phyloP scores from a whole-genome alignment of 805 yeast species.

The Yarrowia sp. region DNA sequence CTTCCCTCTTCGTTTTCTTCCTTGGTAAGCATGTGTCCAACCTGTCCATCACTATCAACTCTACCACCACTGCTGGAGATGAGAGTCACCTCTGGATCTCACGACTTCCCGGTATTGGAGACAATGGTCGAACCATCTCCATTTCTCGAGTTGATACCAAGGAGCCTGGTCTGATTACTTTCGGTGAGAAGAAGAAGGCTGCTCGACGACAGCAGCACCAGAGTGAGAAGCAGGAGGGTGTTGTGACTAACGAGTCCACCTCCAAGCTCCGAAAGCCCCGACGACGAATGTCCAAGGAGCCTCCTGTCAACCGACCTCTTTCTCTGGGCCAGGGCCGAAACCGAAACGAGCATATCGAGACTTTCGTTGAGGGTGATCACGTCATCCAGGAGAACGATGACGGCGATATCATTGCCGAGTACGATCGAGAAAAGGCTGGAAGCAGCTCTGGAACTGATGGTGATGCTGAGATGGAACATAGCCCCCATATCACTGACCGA shows the following conservation, averaged over 20 bases:
- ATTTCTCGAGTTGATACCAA: constrained; percentile 77
- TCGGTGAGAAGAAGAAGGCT: constrained; percentile 34
- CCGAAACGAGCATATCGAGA: not conserved
- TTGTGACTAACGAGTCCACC: not conserved
- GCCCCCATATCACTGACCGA: not conserved
- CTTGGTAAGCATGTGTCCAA: constrained; percentile 85
- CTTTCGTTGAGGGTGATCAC: constrained; percentile 13
- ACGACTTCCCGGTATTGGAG: constrained; percentile 77
- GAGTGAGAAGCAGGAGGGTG: not conserved
- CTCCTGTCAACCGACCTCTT: constrained; percentile 24
- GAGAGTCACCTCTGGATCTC: constrained; percentile 75
- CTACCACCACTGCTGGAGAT: constrained; percentile 61
- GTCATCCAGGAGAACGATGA: constrained; percentile 1
- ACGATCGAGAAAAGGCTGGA: constrained; percentile 25
- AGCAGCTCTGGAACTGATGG: constrained; percentile 20
- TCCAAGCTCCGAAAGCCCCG: constrained; percentile 7
- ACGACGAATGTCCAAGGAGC: constrained; percentile 23
- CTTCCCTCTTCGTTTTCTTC: constrained; percentile 75
- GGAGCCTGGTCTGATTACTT: constrained; percentile 39
- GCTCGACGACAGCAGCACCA: not conserved
- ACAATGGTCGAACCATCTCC: constrained; percentile 70
- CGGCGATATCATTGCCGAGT: constrained; percentile 4
- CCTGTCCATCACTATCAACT: constrained; percentile 88
- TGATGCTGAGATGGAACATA: constrained; percentile 3
- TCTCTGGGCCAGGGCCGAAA: not conserved